Evolutionary conservation across 139 green algal genomes (phyloP).

Genomic region (Pleodorina starrii): DNA sequence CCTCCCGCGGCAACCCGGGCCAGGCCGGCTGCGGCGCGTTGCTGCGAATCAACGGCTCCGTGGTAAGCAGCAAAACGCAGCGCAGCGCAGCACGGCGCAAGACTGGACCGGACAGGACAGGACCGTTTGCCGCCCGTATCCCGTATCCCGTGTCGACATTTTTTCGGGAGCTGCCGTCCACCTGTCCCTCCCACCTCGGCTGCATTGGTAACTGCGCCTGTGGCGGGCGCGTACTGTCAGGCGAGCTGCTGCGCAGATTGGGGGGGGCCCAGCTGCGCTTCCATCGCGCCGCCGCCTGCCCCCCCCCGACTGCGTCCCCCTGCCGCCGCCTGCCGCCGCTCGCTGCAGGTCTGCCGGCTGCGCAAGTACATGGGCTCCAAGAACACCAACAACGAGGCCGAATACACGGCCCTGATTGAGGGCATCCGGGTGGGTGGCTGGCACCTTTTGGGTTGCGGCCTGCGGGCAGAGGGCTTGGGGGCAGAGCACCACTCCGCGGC

Average conservation of each 20-base stretch:
- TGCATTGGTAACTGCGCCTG: no score
- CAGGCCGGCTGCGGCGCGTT: constrained; percentile 16
- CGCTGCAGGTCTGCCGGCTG: constrained; percentile 28
- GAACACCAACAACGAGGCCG: constrained; percentile 49
- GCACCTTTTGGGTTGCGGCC: no score
- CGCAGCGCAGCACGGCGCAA: no score
- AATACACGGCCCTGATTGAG: constrained; percentile 42
- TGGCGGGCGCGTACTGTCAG: no score
- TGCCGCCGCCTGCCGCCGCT: not conserved
- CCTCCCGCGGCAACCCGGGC: constrained; percentile 36
- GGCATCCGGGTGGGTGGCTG: constrained; percentile 13
- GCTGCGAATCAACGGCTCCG: not conserved
- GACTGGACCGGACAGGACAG: no score
- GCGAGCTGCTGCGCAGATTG: not conserved
- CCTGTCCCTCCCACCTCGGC: no score
- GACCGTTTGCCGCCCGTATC: no score
- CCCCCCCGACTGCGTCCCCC: not conserved
- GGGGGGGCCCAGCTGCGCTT: not conserved
- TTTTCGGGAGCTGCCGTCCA: no score
- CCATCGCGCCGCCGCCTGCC: not conserved
- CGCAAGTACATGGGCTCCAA: constrained; percentile 38
- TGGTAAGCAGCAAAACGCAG: constrained; percentile 31
- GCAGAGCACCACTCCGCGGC: no score
- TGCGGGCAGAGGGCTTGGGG: no score
- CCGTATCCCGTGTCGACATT: no score